phyloP scores from a whole-genome alignment of 257 asterid species.

The Ballota nigra region DNA sequence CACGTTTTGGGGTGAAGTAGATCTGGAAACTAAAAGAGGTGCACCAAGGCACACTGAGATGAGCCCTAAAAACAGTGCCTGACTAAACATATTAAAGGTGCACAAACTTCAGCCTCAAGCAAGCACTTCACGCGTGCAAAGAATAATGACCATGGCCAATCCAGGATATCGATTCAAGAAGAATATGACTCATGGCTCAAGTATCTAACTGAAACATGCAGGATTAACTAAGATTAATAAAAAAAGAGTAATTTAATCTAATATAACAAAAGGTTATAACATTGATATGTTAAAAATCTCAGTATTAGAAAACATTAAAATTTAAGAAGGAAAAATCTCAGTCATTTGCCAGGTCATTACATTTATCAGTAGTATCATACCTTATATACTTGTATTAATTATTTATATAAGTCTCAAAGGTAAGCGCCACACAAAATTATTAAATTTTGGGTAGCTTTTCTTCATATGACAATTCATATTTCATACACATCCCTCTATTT shows the following conservation, averaged over 20 bases:
- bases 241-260: neutral
- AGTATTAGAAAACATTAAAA: no score
- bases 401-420: neutral
- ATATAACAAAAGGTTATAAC: neutral
- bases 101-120: neutral
- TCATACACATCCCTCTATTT: no score
- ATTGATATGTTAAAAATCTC: conserved; percentile 19
- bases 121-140: neutral
- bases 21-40: neutral
- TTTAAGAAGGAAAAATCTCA: conserved; percentile 22
- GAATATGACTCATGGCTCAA: neutral
- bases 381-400: neutral
- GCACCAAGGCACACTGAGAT: neutral
- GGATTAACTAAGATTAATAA: neutral
- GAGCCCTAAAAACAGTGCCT: neutral
- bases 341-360: conserved; percentile 37
- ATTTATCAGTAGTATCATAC: conserved; percentile 1
- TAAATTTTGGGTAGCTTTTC: conserved; percentile 3
- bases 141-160: neutral
- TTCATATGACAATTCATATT: conserved; percentile 29
- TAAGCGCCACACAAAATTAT: conserved; percentile 8
- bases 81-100: no score
- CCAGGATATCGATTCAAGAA: neutral
- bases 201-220: neutral
- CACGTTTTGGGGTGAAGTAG: neutral